Conservation (phyloP, 371 early-diverging fungal genomes). For the Apophysomyces ossiformis region DNA sequence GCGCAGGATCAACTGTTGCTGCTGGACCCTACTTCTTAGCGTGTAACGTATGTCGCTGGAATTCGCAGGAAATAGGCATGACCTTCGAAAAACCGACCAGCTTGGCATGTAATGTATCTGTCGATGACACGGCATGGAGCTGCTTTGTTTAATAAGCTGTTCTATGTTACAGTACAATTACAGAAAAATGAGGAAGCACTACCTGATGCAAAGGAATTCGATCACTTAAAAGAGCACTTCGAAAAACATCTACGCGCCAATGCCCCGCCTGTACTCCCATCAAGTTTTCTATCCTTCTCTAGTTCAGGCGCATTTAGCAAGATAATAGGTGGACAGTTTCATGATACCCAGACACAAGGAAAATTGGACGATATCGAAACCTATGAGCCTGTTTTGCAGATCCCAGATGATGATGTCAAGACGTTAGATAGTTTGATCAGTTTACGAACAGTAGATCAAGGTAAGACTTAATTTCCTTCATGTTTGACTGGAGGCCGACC, state of each 20-base stretch:
- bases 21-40: conserved; percentile 65
- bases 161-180: conserved; percentile 62
- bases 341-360: conserved; percentile 35
- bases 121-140: conserved; percentile 8
- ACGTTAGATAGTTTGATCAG: conserved; percentile 54
- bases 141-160: background rate
- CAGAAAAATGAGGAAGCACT: conserved; percentile 76
- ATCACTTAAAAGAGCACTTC: conserved; percentile 80
- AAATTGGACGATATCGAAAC: conserved; percentile 55
- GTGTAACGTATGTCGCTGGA: conserved; percentile 92
- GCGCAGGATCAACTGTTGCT: conserved; percentile 27
- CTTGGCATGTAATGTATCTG: conserved; percentile 67
- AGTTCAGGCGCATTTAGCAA: conserved; percentile 45
- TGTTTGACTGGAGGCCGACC: background rate
- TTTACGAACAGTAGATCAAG: conserved; percentile 46
- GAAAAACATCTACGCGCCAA: conserved; percentile 67
- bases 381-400: conserved; percentile 54
- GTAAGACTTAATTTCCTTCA: conserved; percentile 20
- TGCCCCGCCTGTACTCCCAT: conserved; percentile 42
- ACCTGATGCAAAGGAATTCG: conserved; percentile 82
- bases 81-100: conserved; percentile 93
- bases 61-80: conserved; percentile 86
- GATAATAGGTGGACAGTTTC: conserved; percentile 41
- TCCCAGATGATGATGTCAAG: conserved; percentile 52
- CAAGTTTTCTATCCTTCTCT: conserved; percentile 48